Percentiles rank a stretch among this genome's conserved stretches.
Evolutionary conservation across 176 grass and related monocot species (phyloP).

Genomic region (Oryza meridionalis): DNA sequence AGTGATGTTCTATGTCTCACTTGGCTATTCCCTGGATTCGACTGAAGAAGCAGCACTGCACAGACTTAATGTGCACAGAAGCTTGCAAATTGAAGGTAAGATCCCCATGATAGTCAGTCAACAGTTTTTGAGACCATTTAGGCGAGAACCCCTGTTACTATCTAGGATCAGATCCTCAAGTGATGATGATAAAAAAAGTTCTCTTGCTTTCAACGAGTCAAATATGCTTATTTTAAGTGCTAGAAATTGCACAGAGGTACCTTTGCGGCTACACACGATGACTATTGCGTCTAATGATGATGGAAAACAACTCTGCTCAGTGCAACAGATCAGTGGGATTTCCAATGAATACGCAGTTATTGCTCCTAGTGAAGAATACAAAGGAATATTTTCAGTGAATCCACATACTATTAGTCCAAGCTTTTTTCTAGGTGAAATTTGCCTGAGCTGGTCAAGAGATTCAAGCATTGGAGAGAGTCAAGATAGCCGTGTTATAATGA

Average conservation of each 20-base stretch:
- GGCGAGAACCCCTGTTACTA: conserved; percentile 82
- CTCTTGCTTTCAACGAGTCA: conserved; percentile 78
- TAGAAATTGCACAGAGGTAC: conserved; percentile 82
- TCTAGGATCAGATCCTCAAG: conserved; percentile 69
- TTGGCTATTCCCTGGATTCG: conserved; percentile 71
- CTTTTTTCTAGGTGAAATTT: conserved; percentile 72
- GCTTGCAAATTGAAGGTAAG: conserved; percentile 96
- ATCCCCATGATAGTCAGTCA: conserved; percentile 70
- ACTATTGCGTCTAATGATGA: conserved; percentile 55
- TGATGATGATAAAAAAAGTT: conserved; percentile 53
- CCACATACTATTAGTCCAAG: conserved; percentile 45
- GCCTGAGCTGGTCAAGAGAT: conserved; percentile 80
- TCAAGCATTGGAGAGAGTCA: conserved; percentile 48
- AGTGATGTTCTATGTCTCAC: conserved; percentile 92
- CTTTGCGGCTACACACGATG: conserved; percentile 61
- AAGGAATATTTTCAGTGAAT: conserved; percentile 78
- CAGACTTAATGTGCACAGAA: conserved; percentile 85
- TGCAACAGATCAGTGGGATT: conserved; percentile 71
- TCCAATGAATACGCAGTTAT: conserved; percentile 48
- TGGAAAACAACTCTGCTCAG: conserved; percentile 46
- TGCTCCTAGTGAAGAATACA: conserved; percentile 79
- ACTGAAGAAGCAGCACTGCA: conserved; percentile 59
- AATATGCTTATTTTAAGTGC: conserved; percentile 79
- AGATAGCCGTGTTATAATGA: conserved; percentile 50
- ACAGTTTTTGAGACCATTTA: conserved; percentile 84